Evolutionary conservation across 2,329 filamentous ascomycete genomes (phyloP), one percentile per base, ranked within the genome.

Genomic region (Epichloe coenophiala): DNA sequence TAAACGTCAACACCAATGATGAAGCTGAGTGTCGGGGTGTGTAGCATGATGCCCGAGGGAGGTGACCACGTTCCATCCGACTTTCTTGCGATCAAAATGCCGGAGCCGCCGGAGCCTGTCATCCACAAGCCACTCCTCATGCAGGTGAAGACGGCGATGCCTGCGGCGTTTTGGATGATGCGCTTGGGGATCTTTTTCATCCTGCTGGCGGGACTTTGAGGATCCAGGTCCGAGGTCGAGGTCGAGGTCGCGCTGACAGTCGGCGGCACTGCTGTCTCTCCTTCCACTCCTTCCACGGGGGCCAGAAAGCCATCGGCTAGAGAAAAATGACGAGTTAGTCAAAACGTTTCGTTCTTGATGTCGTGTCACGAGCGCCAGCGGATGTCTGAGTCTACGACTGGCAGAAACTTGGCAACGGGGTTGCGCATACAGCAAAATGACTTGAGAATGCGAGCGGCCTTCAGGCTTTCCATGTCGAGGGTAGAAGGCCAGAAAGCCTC

Each of bases 71-170:
- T 83, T 6, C 90, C 89, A 57, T 95, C 89, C 23, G 85, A 83
- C 60, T 87, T 86, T 57, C 88, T 80, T 17, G 84, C 90, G 53
- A 96, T 81, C 39, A 97, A 74, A 39, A 97, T 78, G 47, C 91
- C 91, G 51, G 88, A 91, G 39, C 91, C 91, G 31, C 90, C 90
- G 15, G 89, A 90, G 44, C 91, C 91, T 44, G 87, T 91, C 58
- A 95, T 76, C 86, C 90, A 95, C 35, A 96, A 71, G 12, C 91
- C 91, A 13, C 88, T 91, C 53, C 91, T 83, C 88, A 96, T 95
- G 33, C 88, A 95, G 1, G 90, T 95, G 70, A 96, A 96, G 58
- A 97, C 87, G 50, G 88, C 90, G 52, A 97, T 77, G 11, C 88
- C 91, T 58, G 91, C 88, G 31, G 90, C 89, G 68, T 93, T 87